phyloP scores from a whole-genome alignment of 2,329 filamentous ascomycete genomes.

The Aspergillus aculeatus region DNA sequence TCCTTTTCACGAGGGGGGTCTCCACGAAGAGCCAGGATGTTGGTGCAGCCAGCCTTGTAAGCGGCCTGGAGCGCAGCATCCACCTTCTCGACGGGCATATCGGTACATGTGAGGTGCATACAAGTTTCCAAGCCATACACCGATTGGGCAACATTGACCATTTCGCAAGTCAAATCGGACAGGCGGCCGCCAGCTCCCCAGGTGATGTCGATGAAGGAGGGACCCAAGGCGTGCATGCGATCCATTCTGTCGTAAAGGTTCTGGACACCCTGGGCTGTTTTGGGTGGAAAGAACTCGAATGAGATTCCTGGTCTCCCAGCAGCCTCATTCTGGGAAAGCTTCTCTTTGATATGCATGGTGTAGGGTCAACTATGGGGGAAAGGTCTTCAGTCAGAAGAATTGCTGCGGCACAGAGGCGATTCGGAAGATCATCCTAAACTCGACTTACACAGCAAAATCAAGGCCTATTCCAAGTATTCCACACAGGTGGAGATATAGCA shows the following conservation, averaged over 20 bases:
- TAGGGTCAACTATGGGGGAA: slow-evolving; percentile 15
- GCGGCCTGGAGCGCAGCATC: slow-evolving; percentile 83
- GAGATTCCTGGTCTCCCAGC: slow-evolving; percentile 86
- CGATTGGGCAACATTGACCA: slow-evolving; percentile 93
- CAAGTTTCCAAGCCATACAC: slow-evolving; percentile 96
- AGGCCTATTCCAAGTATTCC: too few relatives aligned
- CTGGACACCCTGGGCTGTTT: slow-evolving; percentile 85
- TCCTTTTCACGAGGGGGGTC: slow-evolving; percentile 93
- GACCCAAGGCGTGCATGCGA: slow-evolving; percentile 92
- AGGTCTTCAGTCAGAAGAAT: slow-evolving; percentile 5
- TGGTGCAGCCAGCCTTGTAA: slow-evolving; percentile 94
- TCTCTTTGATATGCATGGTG: slow-evolving; percentile 93
- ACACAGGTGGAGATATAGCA: not conserved
- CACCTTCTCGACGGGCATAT: slow-evolving; percentile 92
- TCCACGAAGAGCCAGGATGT: slow-evolving; percentile 89
- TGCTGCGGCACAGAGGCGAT: not conserved
- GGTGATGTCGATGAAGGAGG: slow-evolving; percentile 96
- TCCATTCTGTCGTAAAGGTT: slow-evolving; percentile 99
- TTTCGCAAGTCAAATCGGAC: slow-evolving; percentile 91
- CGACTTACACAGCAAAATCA: not conserved
- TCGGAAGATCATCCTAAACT: not conserved
- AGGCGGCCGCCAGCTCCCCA: slow-evolving; percentile 94
- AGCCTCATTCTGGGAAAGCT: slow-evolving; percentile 78
- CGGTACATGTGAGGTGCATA: slow-evolving; percentile 98
- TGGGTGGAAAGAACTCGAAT: slow-evolving; percentile 98